Conservation (phyloP, 805 yeast genomes). For the Candida easanensis region DNA sequence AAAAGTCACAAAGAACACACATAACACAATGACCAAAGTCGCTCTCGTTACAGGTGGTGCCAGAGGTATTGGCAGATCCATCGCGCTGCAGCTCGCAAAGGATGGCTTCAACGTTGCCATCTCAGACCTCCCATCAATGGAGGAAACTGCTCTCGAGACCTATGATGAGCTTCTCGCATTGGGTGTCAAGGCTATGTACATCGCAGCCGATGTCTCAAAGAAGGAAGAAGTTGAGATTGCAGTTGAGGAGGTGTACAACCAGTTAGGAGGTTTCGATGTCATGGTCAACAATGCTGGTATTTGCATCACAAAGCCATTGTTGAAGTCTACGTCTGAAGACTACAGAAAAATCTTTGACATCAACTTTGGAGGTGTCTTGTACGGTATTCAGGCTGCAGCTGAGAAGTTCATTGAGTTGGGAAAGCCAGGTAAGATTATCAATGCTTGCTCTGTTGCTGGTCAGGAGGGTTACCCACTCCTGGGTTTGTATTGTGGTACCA, state of each 20-base stretch:
- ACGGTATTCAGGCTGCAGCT: constrained; percentile 35
- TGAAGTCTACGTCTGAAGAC: constrained; percentile 30
- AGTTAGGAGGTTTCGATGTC: constrained; percentile 33
- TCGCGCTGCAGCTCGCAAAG: constrained; percentile 70
- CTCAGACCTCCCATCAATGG: constrained; percentile 27
- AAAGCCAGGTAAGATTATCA: constrained; percentile 37
- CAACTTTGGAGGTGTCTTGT: constrained; percentile 33
- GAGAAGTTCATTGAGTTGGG: constrained; percentile 26
- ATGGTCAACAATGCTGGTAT: constrained; percentile 39
- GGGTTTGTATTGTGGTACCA: constrained; percentile 33
- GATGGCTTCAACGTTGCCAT: constrained; percentile 52
- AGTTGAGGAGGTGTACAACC: constrained; percentile 28
- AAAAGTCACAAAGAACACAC: too few species aligned
- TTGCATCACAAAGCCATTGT: constrained; percentile 27
- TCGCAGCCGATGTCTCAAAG: constrained; percentile 28
- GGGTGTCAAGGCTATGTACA: constrained; percentile 24
- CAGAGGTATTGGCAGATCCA: constrained; percentile 87
- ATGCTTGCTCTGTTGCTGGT: constrained; percentile 36
- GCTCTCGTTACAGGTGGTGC: constrained; percentile 90
- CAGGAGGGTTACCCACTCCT: constrained; percentile 30
- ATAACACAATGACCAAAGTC: constrained; percentile 9
- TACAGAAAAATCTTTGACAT: constrained; percentile 24
- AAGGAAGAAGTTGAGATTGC: constrained; percentile 26
- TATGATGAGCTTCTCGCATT: constrained; percentile 22
- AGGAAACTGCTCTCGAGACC: constrained; percentile 22